Conservation (phyloP, 768 basidiomycete genomes). For the Boletus rubropictus region DNA sequence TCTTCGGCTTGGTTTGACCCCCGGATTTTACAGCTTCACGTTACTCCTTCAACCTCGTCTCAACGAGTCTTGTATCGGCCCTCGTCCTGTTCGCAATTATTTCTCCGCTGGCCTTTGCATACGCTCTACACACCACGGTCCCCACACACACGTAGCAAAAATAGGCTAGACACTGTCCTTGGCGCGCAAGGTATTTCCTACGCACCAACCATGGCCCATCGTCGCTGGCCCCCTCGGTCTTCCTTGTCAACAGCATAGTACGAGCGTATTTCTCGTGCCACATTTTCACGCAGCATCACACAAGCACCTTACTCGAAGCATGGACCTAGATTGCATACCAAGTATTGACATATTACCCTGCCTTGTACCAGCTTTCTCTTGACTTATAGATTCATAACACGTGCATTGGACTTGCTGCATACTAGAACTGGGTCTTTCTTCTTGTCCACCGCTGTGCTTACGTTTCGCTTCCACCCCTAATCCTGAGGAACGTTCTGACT, state of each 20-base stretch:
- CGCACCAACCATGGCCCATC: not conserved
- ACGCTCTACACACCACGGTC: constrained; percentile 9
- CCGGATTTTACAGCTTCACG: constrained; percentile 3
- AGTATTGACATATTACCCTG: constrained; percentile 3
- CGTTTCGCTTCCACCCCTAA: constrained; percentile 7
- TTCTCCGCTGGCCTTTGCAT: constrained; percentile 16
- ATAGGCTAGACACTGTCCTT: not conserved
- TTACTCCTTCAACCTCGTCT: constrained; percentile 7
- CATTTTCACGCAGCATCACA: constrained; percentile 9
- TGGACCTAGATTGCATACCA: constrained; percentile 12
- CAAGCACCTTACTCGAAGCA: constrained; percentile 12
- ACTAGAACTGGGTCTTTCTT: constrained; percentile 16
- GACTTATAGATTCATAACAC: constrained; percentile 9
- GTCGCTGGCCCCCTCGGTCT: not conserved
- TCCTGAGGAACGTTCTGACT: constrained; percentile 3
- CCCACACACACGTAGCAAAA: constrained; percentile 1
- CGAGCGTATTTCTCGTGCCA: not conserved
- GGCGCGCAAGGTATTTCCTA: not conserved
- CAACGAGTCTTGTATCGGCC: constrained; percentile 11
- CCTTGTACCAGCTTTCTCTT: constrained; percentile 5
- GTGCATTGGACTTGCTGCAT: constrained; percentile 11
- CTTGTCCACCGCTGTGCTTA: constrained; percentile 11
- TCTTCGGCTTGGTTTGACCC: not conserved
- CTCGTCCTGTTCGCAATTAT: constrained; percentile 15
- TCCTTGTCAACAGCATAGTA: not conserved